These are phyloP conservation scores for Paraleonurus japonicus DNA, from an alignment of 257 asterid species.

Conservation along the genomic window DNA sequence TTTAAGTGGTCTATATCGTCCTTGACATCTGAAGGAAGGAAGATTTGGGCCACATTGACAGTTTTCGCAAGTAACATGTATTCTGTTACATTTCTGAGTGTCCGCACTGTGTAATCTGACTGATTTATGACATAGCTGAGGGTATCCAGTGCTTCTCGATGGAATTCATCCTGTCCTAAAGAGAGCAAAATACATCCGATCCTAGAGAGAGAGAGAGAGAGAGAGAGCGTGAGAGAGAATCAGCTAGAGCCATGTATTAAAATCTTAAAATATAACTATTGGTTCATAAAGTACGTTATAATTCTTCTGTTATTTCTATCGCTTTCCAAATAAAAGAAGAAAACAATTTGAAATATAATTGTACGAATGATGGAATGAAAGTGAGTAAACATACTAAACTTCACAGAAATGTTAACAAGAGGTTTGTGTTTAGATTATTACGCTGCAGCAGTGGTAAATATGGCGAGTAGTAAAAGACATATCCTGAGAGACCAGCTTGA, in stretches of 20 bases:
- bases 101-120: constrained; percentile 77
- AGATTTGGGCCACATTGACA: constrained; percentile 71
- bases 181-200: constrained; percentile 81
- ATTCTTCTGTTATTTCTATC: too few relatives aligned
- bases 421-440: constrained; percentile 41
- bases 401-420: background rate
- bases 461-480: constrained; percentile 55
- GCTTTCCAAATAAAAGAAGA: background rate
- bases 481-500: constrained; percentile 51
- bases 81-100: constrained; percentile 68
- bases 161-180: constrained; percentile 74
- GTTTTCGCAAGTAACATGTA: constrained; percentile 68
- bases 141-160: constrained; percentile 65
- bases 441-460: constrained; percentile 74
- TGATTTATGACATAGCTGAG: constrained; percentile 77
- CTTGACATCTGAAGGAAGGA: constrained; percentile 73
- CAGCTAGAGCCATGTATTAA: background rate
- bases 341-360: background rate
- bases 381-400: background rate
- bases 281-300: background rate
- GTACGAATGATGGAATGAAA: background rate
- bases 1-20: constrained; percentile 66
- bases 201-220: constrained; percentile 39
- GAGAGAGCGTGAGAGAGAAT: background rate
- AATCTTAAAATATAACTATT: background rate